Percentiles rank a stretch among this genome's conserved stretches.
phyloP scores from a whole-genome alignment of 1,284 basidiomycete genomes.

The Retiboletus flavoniger region DNA sequence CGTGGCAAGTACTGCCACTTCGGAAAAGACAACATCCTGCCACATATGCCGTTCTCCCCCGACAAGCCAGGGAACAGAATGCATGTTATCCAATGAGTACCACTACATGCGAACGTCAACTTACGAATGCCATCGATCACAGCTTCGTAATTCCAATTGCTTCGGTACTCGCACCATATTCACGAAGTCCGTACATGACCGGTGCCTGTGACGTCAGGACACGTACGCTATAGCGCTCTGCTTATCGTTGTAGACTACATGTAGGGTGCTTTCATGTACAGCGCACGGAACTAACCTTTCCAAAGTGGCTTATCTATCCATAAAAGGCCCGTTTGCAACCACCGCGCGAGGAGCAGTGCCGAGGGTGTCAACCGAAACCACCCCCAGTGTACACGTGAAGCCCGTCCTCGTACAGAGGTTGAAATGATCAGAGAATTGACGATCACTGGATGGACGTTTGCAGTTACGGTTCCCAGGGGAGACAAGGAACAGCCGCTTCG shows the following conservation, averaged over 20 bases:
- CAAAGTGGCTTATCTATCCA: neutral
- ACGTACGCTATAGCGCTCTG: neutral
- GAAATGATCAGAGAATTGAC: neutral
- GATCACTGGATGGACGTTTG: neutral
- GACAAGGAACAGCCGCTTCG: neutral
- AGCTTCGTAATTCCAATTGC: too few relatives aligned
- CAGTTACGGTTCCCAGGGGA: neutral
- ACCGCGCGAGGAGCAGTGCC: neutral
- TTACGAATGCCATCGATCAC: too few relatives aligned
- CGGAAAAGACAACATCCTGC: too few relatives aligned
- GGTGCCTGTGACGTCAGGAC: neutral
- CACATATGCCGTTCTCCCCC: neutral
- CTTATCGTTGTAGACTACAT: neutral
- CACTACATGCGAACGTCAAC: too few relatives aligned
- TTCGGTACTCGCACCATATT: too few relatives aligned
- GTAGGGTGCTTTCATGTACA: neutral
- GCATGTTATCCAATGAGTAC: too few relatives aligned
- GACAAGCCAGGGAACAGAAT: neutral
- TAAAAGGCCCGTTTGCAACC: neutral
- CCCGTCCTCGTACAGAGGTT: neutral
- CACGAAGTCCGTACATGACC: neutral
- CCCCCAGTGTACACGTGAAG: neutral
- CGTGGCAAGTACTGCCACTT: too few relatives aligned
- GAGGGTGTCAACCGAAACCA: neutral
- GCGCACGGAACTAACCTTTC: neutral